Base-by-base conservation (phyloP, 345 rosid genomes). In the Lepidium africanum region DNA sequence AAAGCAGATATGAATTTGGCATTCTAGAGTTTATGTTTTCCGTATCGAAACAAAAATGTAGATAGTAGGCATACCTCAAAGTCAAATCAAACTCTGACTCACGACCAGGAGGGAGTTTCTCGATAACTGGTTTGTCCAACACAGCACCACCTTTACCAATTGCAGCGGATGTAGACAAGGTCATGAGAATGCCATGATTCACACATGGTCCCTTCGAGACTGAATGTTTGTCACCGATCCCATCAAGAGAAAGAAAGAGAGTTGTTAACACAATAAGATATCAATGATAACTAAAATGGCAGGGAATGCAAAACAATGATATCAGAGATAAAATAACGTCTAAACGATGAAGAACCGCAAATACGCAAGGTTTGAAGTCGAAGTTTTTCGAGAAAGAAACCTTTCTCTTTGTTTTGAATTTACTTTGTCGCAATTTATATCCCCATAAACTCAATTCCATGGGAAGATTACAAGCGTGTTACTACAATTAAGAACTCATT, bases 81-180 rank as follows among this genome's bases (percentile, higher is more conserved):
- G 32, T 27, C 32, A 25, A 25, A 25, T 87, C 92, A 66, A 83
- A 83, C 81, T 89, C 90, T 43, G 92, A 83, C 71, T 85, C 89
- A 43, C 86, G 96, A 63, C 85, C 90, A 61, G 92, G 92, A 39
- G 80, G 73, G 40, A 87, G 84, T 82, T 70, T 86, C 77, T 88
- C 91, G 65, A 78, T 85, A 41, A 85, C 67, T 9, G 92, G 96
- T 69, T 79, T 89, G 60, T 86, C 96, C 76, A 89, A 74, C 3
- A 89, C 64, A 48, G 90, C 96, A 49, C 85, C 88, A 59, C 88
- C 96, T 83, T 88, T 86, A 77, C 96, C 81, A 30, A 81, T 36
- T 52, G 79, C 80, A 5, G 79, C 78, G 5, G 78, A 55, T 10
- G 86, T 78, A 19, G 83, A 78, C 41, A 83, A 42, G 61, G 82